Base-by-base conservation (phyloP, 2,329 filamentous ascomycete species). In the Aspergillus ochraceus region DNA sequence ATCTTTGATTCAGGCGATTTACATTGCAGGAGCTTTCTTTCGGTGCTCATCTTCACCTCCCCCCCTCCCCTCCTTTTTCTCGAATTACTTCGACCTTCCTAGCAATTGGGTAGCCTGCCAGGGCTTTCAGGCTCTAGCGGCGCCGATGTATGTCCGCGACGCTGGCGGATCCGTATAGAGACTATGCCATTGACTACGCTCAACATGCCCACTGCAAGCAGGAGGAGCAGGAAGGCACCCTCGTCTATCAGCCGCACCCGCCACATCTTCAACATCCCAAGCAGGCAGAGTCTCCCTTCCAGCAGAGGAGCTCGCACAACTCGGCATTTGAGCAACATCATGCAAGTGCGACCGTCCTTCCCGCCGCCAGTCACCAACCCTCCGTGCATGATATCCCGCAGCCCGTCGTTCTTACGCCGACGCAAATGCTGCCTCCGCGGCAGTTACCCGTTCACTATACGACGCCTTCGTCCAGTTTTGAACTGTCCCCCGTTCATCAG, bases 121-220 rank as follows among this genome's bases (percentile, higher is more conserved):
- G 87, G 85, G 88, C 87, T 86, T 84, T 60, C 59, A 62, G 83
- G 87, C 87, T 90, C 88, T 90, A 87, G 88, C 86, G 86, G 86
- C 84, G 86, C 86, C 86, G 71, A 89, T 89, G 86, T 79, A 84
- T 85, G 79, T 84, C 82, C 82, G 85, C 80, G 84, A 89, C 85
- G 81, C 86, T 90, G 86, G 87, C 86, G 83, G 84, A 86, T 83
- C 86, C 88, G 79, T 91, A 90, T 82, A 86, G 87, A 84, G 86
- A 88, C 81, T 89, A 89, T 83, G 85, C 88, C 85, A 87, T 90
- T 84, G 86, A 89, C 76, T 90, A 90, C 81, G 83, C 87, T 79
- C 81, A 86, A 76, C 88, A 89, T 80, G 85, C 83, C 73, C 83
- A 83, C 78, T 84, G 88, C 81, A 79, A 86, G 79, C 83, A 83